phyloP scores from a whole-genome alignment of 257 asterid species.

The Solanum peruvianum region DNA sequence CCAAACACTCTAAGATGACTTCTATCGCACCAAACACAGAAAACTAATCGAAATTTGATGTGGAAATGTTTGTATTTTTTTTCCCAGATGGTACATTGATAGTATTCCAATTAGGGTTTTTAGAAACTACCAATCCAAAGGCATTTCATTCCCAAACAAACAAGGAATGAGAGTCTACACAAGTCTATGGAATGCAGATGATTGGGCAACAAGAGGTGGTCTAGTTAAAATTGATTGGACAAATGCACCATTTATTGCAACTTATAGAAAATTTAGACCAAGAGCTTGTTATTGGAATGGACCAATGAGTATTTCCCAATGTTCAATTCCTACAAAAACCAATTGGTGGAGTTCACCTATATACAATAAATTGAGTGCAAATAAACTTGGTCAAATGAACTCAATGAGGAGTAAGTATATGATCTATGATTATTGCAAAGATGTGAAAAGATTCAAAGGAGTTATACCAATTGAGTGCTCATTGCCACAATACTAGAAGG shows the following conservation, averaged over 20 bases:
- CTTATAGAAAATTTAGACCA: conserved; percentile 31
- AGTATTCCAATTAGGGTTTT: conserved; percentile 59
- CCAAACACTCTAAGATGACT: background rate
- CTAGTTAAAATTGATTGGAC: conserved; percentile 56
- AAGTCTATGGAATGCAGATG: conserved; percentile 79
- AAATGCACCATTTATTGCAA: conserved; percentile 45
- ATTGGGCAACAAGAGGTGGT: conserved; percentile 81
- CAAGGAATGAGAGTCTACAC: conserved; percentile 57
- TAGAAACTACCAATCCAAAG: conserved; percentile 31
- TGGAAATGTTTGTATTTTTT: background rate
- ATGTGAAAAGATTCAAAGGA: conserved; percentile 28
- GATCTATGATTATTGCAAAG: conserved; percentile 64
- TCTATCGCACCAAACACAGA: background rate
- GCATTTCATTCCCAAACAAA: conserved; percentile 44
- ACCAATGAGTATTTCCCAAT: conserved; percentile 7
- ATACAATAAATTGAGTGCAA: conserved; percentile 13
- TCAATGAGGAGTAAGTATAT: conserved; percentile 27
- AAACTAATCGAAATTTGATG: background rate
- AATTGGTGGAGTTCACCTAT: conserved; percentile 35
- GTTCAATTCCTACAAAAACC: conserved; percentile 20
- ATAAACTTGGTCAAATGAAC: conserved; percentile 21
- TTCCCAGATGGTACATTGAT: conserved; percentile 83
- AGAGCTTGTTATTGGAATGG: conserved; percentile 41
- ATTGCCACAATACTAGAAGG: conserved; percentile 18
- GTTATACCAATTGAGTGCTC: conserved; percentile 46